Evolutionary conservation across 163 green algal species (phyloP).

Genomic region (Volvox carteri): DNA sequence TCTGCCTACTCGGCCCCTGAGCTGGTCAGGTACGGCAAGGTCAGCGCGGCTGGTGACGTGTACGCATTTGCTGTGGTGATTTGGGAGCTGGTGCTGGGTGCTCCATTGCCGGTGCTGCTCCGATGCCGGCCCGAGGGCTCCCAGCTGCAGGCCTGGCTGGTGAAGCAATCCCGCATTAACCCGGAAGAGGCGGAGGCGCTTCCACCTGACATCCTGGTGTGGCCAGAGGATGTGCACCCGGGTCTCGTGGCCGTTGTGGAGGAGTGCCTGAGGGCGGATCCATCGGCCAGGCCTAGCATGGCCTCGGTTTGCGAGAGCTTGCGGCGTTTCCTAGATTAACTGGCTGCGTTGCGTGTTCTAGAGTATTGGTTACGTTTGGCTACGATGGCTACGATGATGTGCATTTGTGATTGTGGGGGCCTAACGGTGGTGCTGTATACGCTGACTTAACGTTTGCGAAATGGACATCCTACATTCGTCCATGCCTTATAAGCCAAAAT

Average conservation of each 20-base stretch:
- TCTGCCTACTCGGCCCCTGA: slow-evolving; percentile 12
- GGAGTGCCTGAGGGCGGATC: neutral
- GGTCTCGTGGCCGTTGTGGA: neutral
- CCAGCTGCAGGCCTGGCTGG: neutral
- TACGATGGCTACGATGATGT: too few species aligned
- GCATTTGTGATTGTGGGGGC: too few species aligned
- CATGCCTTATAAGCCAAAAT: too few species aligned
- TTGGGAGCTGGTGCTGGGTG: slow-evolving; percentile 28
- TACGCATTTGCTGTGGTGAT: slow-evolving; percentile 30
- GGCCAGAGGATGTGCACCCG: neutral
- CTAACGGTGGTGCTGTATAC: too few species aligned
- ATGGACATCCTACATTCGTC: too few species aligned
- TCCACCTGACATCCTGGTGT: slow-evolving; percentile 1
- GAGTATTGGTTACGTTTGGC: too few species aligned
- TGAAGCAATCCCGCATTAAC: neutral
- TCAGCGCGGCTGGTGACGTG: neutral
- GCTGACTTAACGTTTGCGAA: too few species aligned
- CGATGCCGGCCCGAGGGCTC: neutral
- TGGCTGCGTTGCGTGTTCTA: too few species aligned
- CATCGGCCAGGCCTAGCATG: neutral
- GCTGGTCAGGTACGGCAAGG: neutral
- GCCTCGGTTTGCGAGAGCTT: too few species aligned
- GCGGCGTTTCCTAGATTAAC: too few species aligned
- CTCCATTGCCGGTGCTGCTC: neutral
- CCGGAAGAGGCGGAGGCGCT: neutral